Conservation (phyloP, 2,329 filamentous ascomycete species). For the Aspergillus aculeatus region DNA sequence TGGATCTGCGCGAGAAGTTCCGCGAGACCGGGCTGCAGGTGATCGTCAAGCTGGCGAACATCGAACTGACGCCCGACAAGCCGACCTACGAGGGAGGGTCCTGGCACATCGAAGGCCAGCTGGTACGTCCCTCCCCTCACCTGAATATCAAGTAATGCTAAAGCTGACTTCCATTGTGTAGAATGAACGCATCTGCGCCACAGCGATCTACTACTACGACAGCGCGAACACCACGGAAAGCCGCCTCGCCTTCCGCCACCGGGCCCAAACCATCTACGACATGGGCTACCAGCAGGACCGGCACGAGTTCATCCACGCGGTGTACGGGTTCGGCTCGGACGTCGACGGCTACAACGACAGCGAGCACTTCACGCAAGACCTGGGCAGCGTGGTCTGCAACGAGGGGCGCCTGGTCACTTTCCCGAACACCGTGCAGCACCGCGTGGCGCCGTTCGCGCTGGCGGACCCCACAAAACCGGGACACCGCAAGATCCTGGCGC, state of each 20-base stretch:
- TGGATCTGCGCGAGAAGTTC: slow-evolving; percentile 30
- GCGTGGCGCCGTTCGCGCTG: slow-evolving; percentile 22
- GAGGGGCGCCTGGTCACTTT: slow-evolving; percentile 12
- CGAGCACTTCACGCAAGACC: not conserved
- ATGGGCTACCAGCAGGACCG: not conserved
- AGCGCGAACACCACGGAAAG: slow-evolving; percentile 59
- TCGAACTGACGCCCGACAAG: slow-evolving; percentile 59
- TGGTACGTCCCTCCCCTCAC: slow-evolving; percentile 17
- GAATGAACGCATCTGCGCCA: slow-evolving; percentile 65
- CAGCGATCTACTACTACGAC: slow-evolving; percentile 65
- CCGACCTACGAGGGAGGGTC: slow-evolving; percentile 51
- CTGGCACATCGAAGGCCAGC: slow-evolving; percentile 48
- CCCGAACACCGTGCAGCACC: slow-evolving; percentile 20
- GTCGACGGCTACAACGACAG: not conserved
- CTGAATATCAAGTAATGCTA: too few relatives aligned
- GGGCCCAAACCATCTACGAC: not conserved
- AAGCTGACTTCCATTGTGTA: slow-evolving; percentile 1
- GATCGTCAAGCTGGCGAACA: slow-evolving; percentile 64
- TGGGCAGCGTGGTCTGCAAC: slow-evolving; percentile 4
- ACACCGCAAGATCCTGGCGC: slow-evolving; percentile 26
- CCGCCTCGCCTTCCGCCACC: slow-evolving; percentile 51
- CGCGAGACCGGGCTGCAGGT: slow-evolving; percentile 34
- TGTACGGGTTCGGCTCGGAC: slow-evolving; percentile 8
- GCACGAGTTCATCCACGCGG: not conserved
- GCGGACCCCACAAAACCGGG: slow-evolving; percentile 22